Evolutionary conservation across 495 filamentous ascomycete species (phyloP).

Genomic region (Lineolata rhizophorae): DNA sequence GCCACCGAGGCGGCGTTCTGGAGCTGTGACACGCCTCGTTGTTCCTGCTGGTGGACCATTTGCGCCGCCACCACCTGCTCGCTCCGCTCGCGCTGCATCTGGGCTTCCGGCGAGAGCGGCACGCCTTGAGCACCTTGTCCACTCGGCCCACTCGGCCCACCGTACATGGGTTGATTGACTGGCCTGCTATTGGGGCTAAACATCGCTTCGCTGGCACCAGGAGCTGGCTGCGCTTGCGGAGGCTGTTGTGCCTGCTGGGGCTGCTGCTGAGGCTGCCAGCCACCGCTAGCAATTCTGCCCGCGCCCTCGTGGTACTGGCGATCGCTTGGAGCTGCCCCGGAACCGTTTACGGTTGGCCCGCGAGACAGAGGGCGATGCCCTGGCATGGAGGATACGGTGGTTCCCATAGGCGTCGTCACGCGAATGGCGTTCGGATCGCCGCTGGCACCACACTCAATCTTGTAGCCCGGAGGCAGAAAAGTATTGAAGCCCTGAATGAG

Average conservation of each 20-base stretch:
- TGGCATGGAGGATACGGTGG: slow-evolving; percentile 37
- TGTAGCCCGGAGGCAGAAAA: slow-evolving; percentile 88
- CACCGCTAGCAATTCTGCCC: slow-evolving; percentile 4
- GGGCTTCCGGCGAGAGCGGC: slow-evolving; percentile 21
- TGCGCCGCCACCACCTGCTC: slow-evolving; percentile 23
- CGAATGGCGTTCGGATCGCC: slow-evolving; percentile 89
- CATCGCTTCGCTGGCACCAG: neutral
- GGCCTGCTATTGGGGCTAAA: slow-evolving; percentile 14
- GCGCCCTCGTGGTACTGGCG: slow-evolving; percentile 9
- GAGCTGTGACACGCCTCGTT: slow-evolving; percentile 57
- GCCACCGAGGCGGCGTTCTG: slow-evolving; percentile 47
- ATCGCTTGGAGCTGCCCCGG: slow-evolving; percentile 6
- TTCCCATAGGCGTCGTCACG: slow-evolving; percentile 89
- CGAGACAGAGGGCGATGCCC: slow-evolving; percentile 24
- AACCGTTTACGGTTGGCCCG: slow-evolving; percentile 12
- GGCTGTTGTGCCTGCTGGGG: slow-evolving; percentile 1
- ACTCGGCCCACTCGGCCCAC: too few species aligned
- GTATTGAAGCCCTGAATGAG: slow-evolving; percentile 98
- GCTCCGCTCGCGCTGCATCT: slow-evolving; percentile 20
- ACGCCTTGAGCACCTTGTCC: slow-evolving; percentile 4
- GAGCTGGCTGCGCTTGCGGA: neutral
- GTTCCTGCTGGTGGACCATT: slow-evolving; percentile 52
- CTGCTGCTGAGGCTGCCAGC: slow-evolving; percentile 5
- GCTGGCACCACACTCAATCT: slow-evolving; percentile 83
- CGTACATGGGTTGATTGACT: slow-evolving; percentile 14